Conservation (phyloP, 805 yeast species). For the Zygoascus tannicola region DNA sequence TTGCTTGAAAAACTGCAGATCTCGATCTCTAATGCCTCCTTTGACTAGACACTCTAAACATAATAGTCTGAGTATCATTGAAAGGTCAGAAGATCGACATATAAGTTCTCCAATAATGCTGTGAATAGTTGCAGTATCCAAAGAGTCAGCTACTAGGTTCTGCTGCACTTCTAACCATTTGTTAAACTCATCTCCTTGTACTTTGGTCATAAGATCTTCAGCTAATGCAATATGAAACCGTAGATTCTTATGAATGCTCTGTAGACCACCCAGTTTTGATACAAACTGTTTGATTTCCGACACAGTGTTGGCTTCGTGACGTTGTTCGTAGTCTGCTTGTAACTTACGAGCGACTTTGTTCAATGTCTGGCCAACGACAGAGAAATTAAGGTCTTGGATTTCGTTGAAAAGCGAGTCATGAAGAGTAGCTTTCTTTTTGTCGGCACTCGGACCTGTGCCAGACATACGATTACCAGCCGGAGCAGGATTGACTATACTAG, state of each 20-base stretch:
- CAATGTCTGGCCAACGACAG: conserved; percentile 63
- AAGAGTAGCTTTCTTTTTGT: conserved; percentile 18
- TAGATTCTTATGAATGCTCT: conserved; percentile 56
- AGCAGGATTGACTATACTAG: conserved; percentile 15
- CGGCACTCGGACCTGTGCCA: conserved; percentile 6
- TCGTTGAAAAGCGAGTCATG: conserved; percentile 41
- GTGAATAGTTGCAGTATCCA: conserved; percentile 33
- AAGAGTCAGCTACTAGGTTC: conserved; percentile 49
- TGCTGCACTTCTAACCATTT: conserved; percentile 35
- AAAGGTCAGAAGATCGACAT: conserved; percentile 34
- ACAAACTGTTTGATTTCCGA: conserved; percentile 66
- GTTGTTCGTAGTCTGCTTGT: conserved; percentile 56
- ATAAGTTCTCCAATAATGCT: conserved; percentile 42
- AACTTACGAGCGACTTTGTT: conserved; percentile 62
- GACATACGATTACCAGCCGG: neutral
- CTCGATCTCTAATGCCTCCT: conserved; percentile 61
- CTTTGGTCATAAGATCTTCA: conserved; percentile 46
- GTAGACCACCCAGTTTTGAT: conserved; percentile 55
- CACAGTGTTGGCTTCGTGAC: conserved; percentile 48
- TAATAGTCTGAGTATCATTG: conserved; percentile 43
- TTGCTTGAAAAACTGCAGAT: conserved; percentile 43
- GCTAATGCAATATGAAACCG: conserved; percentile 69
- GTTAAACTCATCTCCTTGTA: conserved; percentile 29
- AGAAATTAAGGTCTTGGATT: conserved; percentile 63
- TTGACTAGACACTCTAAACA: conserved; percentile 53